Evolutionary conservation across 2,329 filamentous ascomycete genomes (phyloP).

Genomic region (Pezicula neosporulosa): DNA sequence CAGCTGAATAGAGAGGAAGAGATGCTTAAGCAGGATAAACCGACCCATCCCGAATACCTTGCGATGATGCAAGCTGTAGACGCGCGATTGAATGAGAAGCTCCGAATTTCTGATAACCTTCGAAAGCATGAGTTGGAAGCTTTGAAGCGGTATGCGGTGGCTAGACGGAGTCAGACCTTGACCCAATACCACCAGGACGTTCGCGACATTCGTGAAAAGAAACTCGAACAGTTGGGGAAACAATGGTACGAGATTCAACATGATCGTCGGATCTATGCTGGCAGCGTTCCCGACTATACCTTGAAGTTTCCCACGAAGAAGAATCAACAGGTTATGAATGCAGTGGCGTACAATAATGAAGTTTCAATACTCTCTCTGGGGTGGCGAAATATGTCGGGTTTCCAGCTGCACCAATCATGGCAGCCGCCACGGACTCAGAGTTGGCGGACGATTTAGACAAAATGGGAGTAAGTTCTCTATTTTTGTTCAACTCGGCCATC

Average conservation of each 20-base stretch:
- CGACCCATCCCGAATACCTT: slow-evolving; percentile 88
- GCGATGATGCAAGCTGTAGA: slow-evolving; percentile 87
- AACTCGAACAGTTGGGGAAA: slow-evolving; percentile 77
- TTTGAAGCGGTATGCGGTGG: slow-evolving; percentile 71
- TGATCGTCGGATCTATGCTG: slow-evolving; percentile 75
- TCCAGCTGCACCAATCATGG: slow-evolving; percentile 86
- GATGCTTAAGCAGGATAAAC: slow-evolving; percentile 54
- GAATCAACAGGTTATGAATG: slow-evolving; percentile 76
- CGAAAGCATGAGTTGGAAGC: slow-evolving; percentile 71
- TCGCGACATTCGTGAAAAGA: slow-evolving; percentile 76
- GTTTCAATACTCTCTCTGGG: slow-evolving; percentile 87
- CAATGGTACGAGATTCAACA: slow-evolving; percentile 93
- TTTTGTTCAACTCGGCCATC: slow-evolving; percentile 4
- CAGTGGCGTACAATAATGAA: slow-evolving; percentile 90
- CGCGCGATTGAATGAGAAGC: slow-evolving; percentile 75
- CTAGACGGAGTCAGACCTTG: slow-evolving; percentile 80
- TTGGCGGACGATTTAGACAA: slow-evolving; percentile 83
- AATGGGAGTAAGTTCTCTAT: slow-evolving; percentile 69
- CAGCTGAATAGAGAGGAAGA: slow-evolving; percentile 71
- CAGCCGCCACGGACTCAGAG: slow-evolving; percentile 66
- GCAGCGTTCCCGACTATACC: slow-evolving; percentile 76
- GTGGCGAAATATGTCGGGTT: slow-evolving; percentile 95
- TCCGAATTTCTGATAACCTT: slow-evolving; percentile 70
- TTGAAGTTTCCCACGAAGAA: slow-evolving; percentile 76
- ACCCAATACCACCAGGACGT: slow-evolving; percentile 87